Evolutionary conservation across 2,329 filamentous ascomycete genomes (phyloP), one percentile per base, ranked within the genome.

Genomic region (Penicillium sclerotiorum): DNA sequence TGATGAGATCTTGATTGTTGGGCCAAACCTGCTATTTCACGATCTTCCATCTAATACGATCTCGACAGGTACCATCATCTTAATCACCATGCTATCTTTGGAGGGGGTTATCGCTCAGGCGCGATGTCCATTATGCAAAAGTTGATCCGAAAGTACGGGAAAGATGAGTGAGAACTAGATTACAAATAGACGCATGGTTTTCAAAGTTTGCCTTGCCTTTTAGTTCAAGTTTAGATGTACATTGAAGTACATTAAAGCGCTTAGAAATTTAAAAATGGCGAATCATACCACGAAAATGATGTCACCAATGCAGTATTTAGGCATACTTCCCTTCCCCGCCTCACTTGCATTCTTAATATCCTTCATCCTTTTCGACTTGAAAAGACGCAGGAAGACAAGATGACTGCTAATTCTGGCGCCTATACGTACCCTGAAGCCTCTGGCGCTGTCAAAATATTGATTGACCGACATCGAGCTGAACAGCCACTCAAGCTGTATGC

Each of bases 71-170:
- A 96, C 69, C 93, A 96, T 68, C 88, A 95, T 65, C 73, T 96
- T 20, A 96, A 96, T 57, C 93, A 96, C 60, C 87, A 86, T 75
- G 86, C 88, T 1, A 78, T 96, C 39, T 96, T 96, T 68, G 90
- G 90, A 0, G 87, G 86, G 1, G 81, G 87, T 0, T 96, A 96
- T 67, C 82, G 83, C 32, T 78, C 79, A 33, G 86, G 90, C 4
- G 90, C 91, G 22, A 80, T 93, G 70, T 80, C 80, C 4, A 94
- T 95, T 47, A 94, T 95, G 88, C 82, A 79, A 67, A 82, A 75
- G 56, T 74, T 96, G 59, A 73, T 89, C 22, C 74, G 74, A 35
- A 95, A 90, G 65, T 95, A 95, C 70, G 84, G 79, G 6, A 52
- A 59, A 27, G 33, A 30, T 11, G 22, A 45, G 8, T 56, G 2